Conservation (phyloP, 306 rosid species). For the Dalbergia cultrata region DNA sequence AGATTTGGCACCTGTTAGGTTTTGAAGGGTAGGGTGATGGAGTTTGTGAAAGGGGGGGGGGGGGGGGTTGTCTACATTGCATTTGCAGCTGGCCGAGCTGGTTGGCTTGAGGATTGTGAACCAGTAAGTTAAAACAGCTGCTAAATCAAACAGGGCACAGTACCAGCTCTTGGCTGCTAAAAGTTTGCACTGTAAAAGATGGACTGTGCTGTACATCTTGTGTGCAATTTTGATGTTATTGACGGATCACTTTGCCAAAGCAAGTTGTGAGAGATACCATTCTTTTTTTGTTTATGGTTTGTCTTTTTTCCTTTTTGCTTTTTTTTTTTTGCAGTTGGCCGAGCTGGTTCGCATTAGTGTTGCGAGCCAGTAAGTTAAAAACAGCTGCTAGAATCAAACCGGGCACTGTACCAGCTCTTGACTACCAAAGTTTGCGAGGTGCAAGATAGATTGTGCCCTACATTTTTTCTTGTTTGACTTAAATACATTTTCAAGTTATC, state of each 20-base stretch:
- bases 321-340: slow-evolving; percentile 72
- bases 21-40: neutral
- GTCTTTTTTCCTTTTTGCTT: neutral
- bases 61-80: slow-evolving; percentile 42
- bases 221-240: neutral
- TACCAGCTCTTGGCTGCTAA: slow-evolving; percentile 83
- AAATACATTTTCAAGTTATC: no score
- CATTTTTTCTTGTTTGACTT: slow-evolving; percentile 39
- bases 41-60: neutral
- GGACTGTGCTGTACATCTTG: slow-evolving; percentile 70
- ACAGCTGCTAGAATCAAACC: slow-evolving; percentile 71
- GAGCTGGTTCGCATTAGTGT: slow-evolving; percentile 73
- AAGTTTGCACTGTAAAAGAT: slow-evolving; percentile 68
- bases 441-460: slow-evolving; percentile 78
- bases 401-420: slow-evolving; percentile 84
- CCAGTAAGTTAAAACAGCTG: slow-evolving; percentile 85
- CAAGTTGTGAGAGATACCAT: neutral
- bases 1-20: neutral
- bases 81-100: slow-evolving; percentile 93
- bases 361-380: slow-evolving; percentile 77
- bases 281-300: no score
- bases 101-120: slow-evolving; percentile 65
- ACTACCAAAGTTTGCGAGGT: slow-evolving; percentile 66
- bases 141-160: slow-evolving; percentile 58
- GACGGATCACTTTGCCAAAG: neutral